Conservation (phyloP, 225 moss, liverwort and hornwort genomes). For the Physcomitrellopsis africana region DNA sequence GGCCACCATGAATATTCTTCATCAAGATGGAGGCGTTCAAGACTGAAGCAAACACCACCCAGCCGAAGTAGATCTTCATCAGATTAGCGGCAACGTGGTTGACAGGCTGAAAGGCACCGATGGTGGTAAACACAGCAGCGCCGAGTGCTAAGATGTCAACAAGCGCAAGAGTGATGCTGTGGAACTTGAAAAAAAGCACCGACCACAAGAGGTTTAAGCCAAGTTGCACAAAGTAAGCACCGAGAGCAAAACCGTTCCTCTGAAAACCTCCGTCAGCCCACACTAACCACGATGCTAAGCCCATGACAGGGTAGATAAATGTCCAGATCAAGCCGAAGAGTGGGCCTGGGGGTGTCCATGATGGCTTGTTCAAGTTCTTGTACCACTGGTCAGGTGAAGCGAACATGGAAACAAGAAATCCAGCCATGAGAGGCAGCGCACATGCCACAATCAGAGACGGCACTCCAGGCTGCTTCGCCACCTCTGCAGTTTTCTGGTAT, state of each 20-base stretch:
- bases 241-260: slow-evolving; percentile 35
- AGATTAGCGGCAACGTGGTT: slow-evolving; percentile 42
- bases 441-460: slow-evolving; percentile 32
- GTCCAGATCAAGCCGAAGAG: slow-evolving; percentile 33
- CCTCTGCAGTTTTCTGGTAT: slow-evolving; percentile 31
- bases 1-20: slow-evolving; percentile 23
- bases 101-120: slow-evolving; percentile 35
- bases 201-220: slow-evolving; percentile 37
- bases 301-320: slow-evolving; percentile 40
- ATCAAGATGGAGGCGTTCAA: slow-evolving; percentile 34
- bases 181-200: slow-evolving; percentile 31
- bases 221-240: slow-evolving; percentile 33
- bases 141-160: slow-evolving; percentile 31
- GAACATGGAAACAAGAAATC: slow-evolving; percentile 25
- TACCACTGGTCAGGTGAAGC: slow-evolving; percentile 33
- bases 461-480: slow-evolving; percentile 37
- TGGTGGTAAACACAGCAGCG: slow-evolving; percentile 21
- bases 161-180: slow-evolving; percentile 32
- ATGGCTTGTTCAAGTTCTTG: slow-evolving; percentile 34
- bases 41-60: slow-evolving; percentile 34
- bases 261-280: slow-evolving; percentile 31
- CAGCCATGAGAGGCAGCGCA: slow-evolving; percentile 31
- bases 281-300: slow-evolving; percentile 33
- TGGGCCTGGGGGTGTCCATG: slow-evolving; percentile 42
- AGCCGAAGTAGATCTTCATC: slow-evolving; percentile 35